Evolutionary conservation across 2,329 filamentous ascomycete genomes (phyloP), one percentile per base, ranked within the genome.

Genomic region (Bisporella sp.): DNA sequence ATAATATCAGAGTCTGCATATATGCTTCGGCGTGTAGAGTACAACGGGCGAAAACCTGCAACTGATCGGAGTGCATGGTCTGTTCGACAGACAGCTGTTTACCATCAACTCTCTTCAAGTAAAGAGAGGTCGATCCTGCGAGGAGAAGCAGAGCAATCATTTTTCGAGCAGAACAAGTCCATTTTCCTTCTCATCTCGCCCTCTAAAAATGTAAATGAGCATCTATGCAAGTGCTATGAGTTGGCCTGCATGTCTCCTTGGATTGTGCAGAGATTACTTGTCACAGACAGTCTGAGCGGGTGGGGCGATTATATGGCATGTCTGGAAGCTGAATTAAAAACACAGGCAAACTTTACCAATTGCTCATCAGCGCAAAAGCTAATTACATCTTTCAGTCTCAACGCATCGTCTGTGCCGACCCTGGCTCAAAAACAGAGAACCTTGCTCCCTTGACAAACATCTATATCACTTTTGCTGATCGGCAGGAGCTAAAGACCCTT

Each of bases 81-180:
- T 1, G 63, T 71, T 37, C 62, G 70, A 2, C 66, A 71, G 47
- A 65, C 64, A 3, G 21, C 21, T 21, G 21, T 21, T 21, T 21
- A 21, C 21, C 21, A 21, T 21, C 21, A 21, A 21, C 21, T 21
- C 3, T 21, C 21, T 21, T 21, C 21, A 21, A 21, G 21, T 2
- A 21, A 21, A 3, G 21, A 21, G 21, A 21, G 21, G 21, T 21
- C 21, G 21, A 21, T 21, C 21, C 21, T 21, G 21, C 21, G 3
- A 21, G 21, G 21, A 21, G 21, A 21, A 21, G 21, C 21, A 21
- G 21, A 21, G 21, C 21, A 21, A 21, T 21, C 21, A 21, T 21
- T 21, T 21, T 21, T 21, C 21, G 3, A 3, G 21, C 21, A 3
- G 21, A 21, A 21, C 21, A 21, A 21, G 21, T 21, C 21, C 3